Evolutionary conservation across 495 filamentous ascomycete genomes (phyloP), one percentile per base, ranked within the genome.

Genomic region (Pseudoneurospora amorphoporcata): DNA sequence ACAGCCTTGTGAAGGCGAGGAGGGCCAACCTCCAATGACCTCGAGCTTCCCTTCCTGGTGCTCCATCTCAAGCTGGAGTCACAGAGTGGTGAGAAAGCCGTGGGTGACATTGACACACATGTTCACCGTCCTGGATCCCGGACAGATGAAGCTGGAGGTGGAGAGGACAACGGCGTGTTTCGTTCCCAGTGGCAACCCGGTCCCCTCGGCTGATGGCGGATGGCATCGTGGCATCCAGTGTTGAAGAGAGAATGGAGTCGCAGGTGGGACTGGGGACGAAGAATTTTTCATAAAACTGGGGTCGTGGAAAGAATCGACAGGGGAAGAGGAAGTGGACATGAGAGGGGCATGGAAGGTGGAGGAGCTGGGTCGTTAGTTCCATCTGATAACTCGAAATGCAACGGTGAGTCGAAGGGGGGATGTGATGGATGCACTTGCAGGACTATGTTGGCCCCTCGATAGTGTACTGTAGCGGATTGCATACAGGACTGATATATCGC

Each of bases 361-460:
- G 69, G 70, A 42, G 10, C 32, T 23, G 65, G 17, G 39, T 69
- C 10, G 29, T 70, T 73, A 73, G 73, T 70, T 68, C 69, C 68
- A 84, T 83, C 81, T 83, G 80, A 83, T 83, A 82, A 80, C 42
- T 19, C 39, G 71, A 43, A 70, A 65, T 39, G 43, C 29, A 39
- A 68, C 68, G 17, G 68, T n/a, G 69, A 75, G 29, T 61, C 19
- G 9, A 53, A 14, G 19, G 9, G 23, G 45, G 19, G 45, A 19
- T 42, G 16, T 16, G 17, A n/a, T n/a, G 42, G 17, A 45, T 9
- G 42, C 17, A 45, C 42, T 41, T 41, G 39, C 39, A 41, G 40
- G 40, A 42, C 40, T 35, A 7, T 61, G 53, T 1, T 17, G 12
- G 29, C 53, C 53, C 29, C 29, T 35, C 29, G 53, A 12, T 61